Evolutionary conservation across 2,329 filamentous ascomycete species (phyloP).

Genomic region (Stemphylium vesicarium): DNA sequence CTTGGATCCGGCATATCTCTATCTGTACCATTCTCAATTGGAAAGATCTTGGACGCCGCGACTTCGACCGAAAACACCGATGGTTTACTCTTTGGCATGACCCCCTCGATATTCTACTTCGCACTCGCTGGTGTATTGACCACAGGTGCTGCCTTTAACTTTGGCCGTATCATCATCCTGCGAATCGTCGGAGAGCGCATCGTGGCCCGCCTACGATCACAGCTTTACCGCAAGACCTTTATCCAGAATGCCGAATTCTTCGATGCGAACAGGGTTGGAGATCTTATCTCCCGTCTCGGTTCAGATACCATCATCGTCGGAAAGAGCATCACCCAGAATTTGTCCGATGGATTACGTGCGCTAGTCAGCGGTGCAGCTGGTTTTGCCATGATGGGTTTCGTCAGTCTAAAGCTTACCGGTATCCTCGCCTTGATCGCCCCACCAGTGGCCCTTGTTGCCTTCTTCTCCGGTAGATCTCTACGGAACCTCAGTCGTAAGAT

Average conservation of each 20-base stretch:
- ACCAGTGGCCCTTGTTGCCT: slow-evolving; percentile 86
- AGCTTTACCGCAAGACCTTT: slow-evolving; percentile 89
- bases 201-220: slow-evolving; percentile 85
- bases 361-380: slow-evolving; percentile 89
- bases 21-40: slow-evolving; percentile 95
- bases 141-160: slow-evolving; percentile 87
- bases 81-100: slow-evolving; percentile 80
- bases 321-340: slow-evolving; percentile 97
- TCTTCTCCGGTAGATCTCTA: slow-evolving; percentile 89
- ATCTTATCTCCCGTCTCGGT: slow-evolving; percentile 92
- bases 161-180: slow-evolving; percentile 89
- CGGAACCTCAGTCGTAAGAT: slow-evolving; percentile 90
- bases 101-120: slow-evolving; percentile 85
- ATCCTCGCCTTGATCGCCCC: slow-evolving; percentile 87
- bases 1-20: slow-evolving; percentile 93
- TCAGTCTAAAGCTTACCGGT: slow-evolving; percentile 87
- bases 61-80: slow-evolving; percentile 71
- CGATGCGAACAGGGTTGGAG: slow-evolving; percentile 94
- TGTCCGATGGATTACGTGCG: slow-evolving; percentile 92
- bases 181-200: slow-evolving; percentile 95
- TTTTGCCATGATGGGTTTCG: slow-evolving; percentile 93
- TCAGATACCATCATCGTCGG: slow-evolving; percentile 98
- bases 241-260: slow-evolving; percentile 99
- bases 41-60: slow-evolving; percentile 90
- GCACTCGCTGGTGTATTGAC: slow-evolving; percentile 76